Conservation (phyloP, 371 early-diverging fungal genomes). For the Coemansia sp. region DNA sequence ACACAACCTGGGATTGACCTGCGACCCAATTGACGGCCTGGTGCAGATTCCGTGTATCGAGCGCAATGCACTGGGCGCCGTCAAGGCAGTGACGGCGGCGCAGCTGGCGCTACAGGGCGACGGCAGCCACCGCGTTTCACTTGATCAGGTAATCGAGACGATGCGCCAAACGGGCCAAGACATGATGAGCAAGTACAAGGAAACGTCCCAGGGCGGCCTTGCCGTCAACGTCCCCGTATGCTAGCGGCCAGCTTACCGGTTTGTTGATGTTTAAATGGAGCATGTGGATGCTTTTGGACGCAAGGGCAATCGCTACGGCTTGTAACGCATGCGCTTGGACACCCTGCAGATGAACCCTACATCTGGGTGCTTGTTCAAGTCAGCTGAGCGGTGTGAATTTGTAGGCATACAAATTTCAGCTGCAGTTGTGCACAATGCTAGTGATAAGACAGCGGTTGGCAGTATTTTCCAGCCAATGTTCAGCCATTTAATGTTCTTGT, state of each 20-base stretch:
- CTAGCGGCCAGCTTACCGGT: slow-evolving; percentile 44
- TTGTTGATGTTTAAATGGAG: neutral
- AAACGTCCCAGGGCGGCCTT: slow-evolving; percentile 91
- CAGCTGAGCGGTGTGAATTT: neutral
- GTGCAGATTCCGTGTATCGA: slow-evolving; percentile 98
- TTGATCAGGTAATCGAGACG: slow-evolving; percentile 95
- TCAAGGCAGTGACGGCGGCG: slow-evolving; percentile 94
- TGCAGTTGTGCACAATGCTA: too few species aligned
- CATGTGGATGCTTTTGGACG: neutral
- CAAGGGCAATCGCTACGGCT: neutral
- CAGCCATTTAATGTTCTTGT: neutral
- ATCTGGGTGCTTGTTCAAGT: neutral
- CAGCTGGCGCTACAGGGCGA: slow-evolving; percentile 93
- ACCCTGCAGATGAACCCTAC: neutral
- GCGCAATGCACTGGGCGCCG: slow-evolving; percentile 91
- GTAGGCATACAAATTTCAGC: neutral
- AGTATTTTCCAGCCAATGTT: neutral
- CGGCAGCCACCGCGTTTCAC: slow-evolving; percentile 82
- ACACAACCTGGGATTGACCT: slow-evolving; percentile 92
- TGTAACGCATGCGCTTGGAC: too few species aligned
- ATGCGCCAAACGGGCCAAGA: slow-evolving; percentile 94
- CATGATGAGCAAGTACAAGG: slow-evolving; percentile 95
- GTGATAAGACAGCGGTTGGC: neutral
- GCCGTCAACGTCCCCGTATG: slow-evolving; percentile 88
- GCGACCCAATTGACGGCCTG: slow-evolving; percentile 91